phyloP scores from a whole-genome alignment of 257 asterid genomes.

The Misopates orontium region DNA sequence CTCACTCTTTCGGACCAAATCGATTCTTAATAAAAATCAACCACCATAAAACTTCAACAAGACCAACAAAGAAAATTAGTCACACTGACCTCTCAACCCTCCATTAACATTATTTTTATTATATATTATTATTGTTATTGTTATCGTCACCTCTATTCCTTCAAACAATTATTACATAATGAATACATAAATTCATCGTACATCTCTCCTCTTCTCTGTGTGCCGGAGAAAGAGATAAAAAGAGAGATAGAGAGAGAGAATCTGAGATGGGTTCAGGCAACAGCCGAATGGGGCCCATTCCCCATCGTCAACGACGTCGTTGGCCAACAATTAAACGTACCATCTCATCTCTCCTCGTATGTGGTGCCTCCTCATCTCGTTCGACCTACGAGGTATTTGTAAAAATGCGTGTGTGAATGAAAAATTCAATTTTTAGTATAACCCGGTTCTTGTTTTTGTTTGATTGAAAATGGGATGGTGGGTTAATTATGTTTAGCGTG shows the following conservation, averaged over 20 bases:
- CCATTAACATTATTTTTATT: conserved; percentile 21
- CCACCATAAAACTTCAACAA: not conserved
- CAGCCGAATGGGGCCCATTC: conserved; percentile 27
- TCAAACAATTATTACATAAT: conserved; percentile 26
- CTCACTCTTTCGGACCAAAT: not conserved
- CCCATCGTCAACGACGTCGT: conserved; percentile 26
- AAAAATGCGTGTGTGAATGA: conserved; percentile 1
- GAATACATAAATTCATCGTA: conserved; percentile 13
- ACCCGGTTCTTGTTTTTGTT: not conserved
- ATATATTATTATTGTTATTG: conserved; percentile 25
- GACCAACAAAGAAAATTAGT: conserved; percentile 19
- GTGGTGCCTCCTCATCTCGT: conserved; percentile 49
- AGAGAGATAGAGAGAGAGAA: conserved; percentile 23
- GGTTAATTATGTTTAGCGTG: conserved; percentile 2
- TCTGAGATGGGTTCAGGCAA: conserved; percentile 37
- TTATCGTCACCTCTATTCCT: conserved; percentile 30
- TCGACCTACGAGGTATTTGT: not conserved
- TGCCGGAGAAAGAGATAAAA: conserved; percentile 27
- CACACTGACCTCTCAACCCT: conserved; percentile 28
- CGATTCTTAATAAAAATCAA: conserved; percentile 11
- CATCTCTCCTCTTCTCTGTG: conserved; percentile 21
- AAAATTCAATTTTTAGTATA: not conserved
- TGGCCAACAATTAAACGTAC: conserved; percentile 39
- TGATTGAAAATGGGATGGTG: conserved; percentile 11
- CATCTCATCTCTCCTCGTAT: conserved; percentile 47